Evolutionary conservation across 2,329 filamentous ascomycete genomes (phyloP).

Genomic region (Monilinia laxa): DNA sequence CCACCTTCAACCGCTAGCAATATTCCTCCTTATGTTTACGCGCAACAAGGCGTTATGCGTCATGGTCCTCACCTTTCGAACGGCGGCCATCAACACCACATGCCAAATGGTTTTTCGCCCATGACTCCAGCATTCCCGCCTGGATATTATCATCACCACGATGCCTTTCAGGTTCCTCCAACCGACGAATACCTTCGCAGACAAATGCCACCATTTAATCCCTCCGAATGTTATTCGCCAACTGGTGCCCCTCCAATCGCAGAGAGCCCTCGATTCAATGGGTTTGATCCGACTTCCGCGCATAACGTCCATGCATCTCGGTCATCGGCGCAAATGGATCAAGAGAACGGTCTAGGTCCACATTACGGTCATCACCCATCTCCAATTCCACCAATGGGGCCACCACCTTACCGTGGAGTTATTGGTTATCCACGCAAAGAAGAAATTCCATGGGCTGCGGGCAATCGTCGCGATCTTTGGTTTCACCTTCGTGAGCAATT

Average conservation of each 20-base stretch:
- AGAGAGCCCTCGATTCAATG: slow-evolving; percentile 30
- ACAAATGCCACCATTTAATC: slow-evolving; percentile 38
- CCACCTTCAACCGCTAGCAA: slow-evolving; percentile 51
- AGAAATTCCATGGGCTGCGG: slow-evolving; percentile 35
- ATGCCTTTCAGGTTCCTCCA: slow-evolving; percentile 30
- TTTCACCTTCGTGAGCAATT: slow-evolving; percentile 45
- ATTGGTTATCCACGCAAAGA: slow-evolving; percentile 25
- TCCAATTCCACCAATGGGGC: slow-evolving; percentile 44
- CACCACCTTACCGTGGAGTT: slow-evolving; percentile 15
- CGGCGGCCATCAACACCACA: slow-evolving; percentile 34
- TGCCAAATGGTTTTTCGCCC: slow-evolving; percentile 36
- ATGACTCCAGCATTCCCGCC: slow-evolving; percentile 34
- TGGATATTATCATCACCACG: slow-evolving; percentile 33
- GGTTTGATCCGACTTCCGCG: slow-evolving; percentile 55
- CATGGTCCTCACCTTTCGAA: slow-evolving; percentile 33
- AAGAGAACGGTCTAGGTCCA: slow-evolving; percentile 35
- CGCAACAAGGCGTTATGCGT: slow-evolving; percentile 26
- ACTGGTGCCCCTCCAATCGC: slow-evolving; percentile 34
- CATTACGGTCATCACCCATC: slow-evolving; percentile 44
- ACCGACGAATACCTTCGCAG: slow-evolving; percentile 33
- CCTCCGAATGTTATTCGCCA: slow-evolving; percentile 42
- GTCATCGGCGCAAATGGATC: slow-evolving; percentile 52
- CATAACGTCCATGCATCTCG: slow-evolving; percentile 64
- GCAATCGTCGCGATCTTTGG: slow-evolving; percentile 43
- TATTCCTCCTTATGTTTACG: slow-evolving; percentile 39